phyloP scores from a whole-genome alignment of 2,329 filamentous ascomycete genomes.

The Talaromyces pinophilus region DNA sequence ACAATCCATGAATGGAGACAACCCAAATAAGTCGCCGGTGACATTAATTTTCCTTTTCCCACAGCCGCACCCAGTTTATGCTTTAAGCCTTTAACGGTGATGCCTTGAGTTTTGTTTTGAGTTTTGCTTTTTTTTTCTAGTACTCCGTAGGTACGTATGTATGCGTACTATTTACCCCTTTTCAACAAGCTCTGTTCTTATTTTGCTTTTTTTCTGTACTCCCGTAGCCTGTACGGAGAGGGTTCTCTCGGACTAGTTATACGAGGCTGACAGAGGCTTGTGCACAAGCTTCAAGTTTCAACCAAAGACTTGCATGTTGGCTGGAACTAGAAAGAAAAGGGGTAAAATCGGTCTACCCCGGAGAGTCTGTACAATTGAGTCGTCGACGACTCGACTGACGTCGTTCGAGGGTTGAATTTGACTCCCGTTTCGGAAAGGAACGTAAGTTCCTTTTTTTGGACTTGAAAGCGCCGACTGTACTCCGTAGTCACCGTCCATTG shows the following conservation, averaged over 20 bases:
- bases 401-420: not conserved
- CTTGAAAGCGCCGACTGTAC: not conserved
- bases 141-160: not conserved
- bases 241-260: not conserved
- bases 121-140: not conserved
- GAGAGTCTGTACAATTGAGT: too few species aligned
- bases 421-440: not conserved
- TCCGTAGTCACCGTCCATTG: too few species aligned
- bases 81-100: not conserved
- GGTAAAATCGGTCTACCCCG: not conserved
- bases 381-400: not conserved
- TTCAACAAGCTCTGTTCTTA: constrained; percentile 1
- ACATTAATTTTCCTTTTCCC: not conserved
- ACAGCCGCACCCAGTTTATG: not conserved
- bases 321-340: not conserved
- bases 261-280: constrained; percentile 3
- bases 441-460: not conserved
- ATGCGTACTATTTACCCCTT: constrained; percentile 6
- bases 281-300: not conserved
- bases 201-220: not conserved
- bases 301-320: not conserved
- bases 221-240: not conserved
- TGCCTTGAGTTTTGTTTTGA: not conserved
- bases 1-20: not conserved
- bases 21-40: not conserved